Evolutionary conservation across 352 stramenopile genomes (phyloP).

Genomic region (Globisporangium heterothallicum): DNA sequence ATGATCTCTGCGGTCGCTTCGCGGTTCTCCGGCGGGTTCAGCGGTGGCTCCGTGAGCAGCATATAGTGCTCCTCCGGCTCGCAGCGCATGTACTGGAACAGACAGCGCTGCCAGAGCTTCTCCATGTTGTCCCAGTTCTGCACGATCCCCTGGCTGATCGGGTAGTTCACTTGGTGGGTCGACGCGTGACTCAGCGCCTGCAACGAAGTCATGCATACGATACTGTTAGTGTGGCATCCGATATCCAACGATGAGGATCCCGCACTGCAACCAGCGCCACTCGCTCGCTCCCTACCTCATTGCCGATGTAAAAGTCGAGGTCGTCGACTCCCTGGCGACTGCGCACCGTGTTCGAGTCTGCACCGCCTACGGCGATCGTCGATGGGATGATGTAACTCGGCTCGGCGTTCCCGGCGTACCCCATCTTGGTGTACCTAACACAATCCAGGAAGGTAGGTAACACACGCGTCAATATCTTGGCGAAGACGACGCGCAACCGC

Average conservation of each 20-base stretch:
- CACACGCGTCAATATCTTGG: too few species aligned
- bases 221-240: background rate
- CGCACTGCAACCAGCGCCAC: background rate
- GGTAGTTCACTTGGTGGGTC: slow-evolving; percentile 91
- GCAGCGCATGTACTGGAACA: slow-evolving; percentile 93
- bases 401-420: slow-evolving; percentile 92
- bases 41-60: slow-evolving; percentile 86
- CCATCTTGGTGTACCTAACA: slow-evolving; percentile 96
- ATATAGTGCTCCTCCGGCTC: slow-evolving; percentile 93
- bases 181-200: slow-evolving; percentile 79
- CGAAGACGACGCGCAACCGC: too few species aligned
- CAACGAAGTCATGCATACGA: background rate
- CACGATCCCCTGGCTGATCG: slow-evolving; percentile 86
- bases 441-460: too few species aligned
- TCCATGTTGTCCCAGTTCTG: slow-evolving; percentile 97
- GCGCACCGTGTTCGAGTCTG: slow-evolving; percentile 61
- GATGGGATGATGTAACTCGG: slow-evolving; percentile 96
- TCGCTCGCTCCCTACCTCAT: slow-evolving; percentile 39
- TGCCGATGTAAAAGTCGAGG: slow-evolving; percentile 95
- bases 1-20: slow-evolving; percentile 95
- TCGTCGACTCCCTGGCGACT: slow-evolving; percentile 91
- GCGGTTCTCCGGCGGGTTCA: slow-evolving; percentile 94
- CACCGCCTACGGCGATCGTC: slow-evolving; percentile 81
- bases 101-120: slow-evolving; percentile 90
- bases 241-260: background rate